Evolutionary conservation across 768 basidiomycete genomes (phyloP).

Genomic region (Gymnopilus junonius): DNA sequence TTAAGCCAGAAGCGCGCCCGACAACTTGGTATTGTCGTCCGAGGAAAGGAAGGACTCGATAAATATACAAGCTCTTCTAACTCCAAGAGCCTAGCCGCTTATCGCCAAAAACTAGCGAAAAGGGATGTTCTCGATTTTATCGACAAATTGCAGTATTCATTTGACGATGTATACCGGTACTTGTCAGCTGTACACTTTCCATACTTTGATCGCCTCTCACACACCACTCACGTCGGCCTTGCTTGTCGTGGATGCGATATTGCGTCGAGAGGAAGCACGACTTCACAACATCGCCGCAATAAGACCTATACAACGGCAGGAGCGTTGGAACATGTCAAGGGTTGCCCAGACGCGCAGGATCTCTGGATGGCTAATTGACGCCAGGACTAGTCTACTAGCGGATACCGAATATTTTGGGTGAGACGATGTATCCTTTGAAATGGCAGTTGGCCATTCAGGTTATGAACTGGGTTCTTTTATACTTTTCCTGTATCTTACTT

Average conservation of each 20-base stretch:
- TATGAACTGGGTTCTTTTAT: no score
- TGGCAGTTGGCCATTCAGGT: no score
- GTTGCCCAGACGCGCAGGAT: no score
- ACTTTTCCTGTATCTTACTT: no score
- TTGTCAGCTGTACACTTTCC: not conserved
- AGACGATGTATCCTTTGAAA: no score
- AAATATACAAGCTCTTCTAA: not conserved
- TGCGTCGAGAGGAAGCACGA: not conserved
- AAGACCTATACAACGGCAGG: no score
- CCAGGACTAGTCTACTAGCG: no score
- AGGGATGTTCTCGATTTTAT: not conserved
- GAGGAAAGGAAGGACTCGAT: not conserved
- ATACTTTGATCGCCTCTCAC: not conserved
- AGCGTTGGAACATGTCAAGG: no score
- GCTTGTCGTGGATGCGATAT: not conserved
- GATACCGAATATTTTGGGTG: no score
- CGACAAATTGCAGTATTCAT: not conserved
- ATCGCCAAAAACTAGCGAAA: not conserved
- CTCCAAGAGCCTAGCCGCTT: not conserved
- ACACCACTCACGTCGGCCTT: not conserved
- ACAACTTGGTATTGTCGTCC: not conserved
- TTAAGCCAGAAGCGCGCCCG: not conserved
- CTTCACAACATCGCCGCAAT: not conserved
- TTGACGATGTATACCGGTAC: not conserved
- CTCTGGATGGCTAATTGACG: no score